Base-by-base conservation (phyloP, 2,329 filamentous ascomycete species). In the Leptographium galeiforme region DNA sequence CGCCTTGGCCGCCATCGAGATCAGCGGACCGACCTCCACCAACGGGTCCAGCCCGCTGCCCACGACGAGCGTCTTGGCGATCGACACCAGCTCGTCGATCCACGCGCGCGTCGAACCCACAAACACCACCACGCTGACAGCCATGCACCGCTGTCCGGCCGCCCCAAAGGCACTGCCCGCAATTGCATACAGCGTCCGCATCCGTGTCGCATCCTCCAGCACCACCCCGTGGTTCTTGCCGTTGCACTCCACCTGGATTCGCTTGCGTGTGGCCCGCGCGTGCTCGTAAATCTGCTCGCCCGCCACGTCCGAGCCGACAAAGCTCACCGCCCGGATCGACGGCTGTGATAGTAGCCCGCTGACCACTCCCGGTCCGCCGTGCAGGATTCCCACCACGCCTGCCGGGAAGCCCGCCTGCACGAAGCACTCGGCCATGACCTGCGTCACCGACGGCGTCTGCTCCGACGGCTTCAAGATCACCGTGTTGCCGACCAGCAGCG, bases 191-290 rank as follows among this genome's bases (percentile, higher is more conserved):
- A 93, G 72, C 59, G 89, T 86, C 62, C 89, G 85, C 73, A 91
- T 89, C 78, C 89, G 90, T 74, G 91, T 90, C 73, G 83, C 86
- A 72, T 93, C 87, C 30, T 87, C 87, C 54, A 91, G 78, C 36
- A 91, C 82, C 53, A 85, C 85, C 36, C 86, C 87, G 67, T 93
- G 87, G 75, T 93, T 93, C 78, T 91, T 93, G 60, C 87, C 87
- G 45, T 87, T 87, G 57, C 91, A 71, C 70, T 93, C 91, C 66
- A 87, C 87, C 72, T 93, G 87, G 33, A 89, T 85, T 62, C 87
- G 84, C 78, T 93, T 93, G 63, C 87, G 87, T 62, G 90, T 88
- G 62, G 85, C 86, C 1, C 85, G 88, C 33, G 81, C 87, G 54
- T 85, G 80, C 53, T 74, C 70, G 70, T 82, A 91, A 68, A 93